phyloP scores from a whole-genome alignment of 169 alveolate genomes.

The Fabrea salina region DNA sequence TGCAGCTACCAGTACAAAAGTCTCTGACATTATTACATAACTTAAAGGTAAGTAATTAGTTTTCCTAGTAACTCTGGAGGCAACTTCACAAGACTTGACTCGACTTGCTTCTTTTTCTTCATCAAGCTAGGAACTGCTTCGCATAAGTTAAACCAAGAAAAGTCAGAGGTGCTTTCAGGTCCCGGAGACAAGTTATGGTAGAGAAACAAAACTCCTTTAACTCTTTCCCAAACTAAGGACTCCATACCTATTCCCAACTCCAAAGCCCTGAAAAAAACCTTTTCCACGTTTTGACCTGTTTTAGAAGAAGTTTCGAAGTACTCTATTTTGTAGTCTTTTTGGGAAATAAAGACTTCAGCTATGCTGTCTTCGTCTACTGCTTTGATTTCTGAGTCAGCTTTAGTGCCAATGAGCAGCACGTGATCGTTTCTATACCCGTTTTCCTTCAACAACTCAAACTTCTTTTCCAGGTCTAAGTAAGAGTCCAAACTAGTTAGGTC shows the following conservation, averaged over 20 bases:
- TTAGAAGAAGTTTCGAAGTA: slow-evolving; percentile 11
- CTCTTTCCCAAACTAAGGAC: slow-evolving; percentile 2
- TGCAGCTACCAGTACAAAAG: slow-evolving; percentile 60
- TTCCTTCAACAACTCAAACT: not conserved
- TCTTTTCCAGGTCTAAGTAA: not conserved
- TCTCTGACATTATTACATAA: no score
- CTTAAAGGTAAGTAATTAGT: no score
- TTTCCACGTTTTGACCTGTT: not conserved
- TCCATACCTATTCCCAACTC: not conserved
- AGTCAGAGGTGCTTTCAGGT: not conserved
- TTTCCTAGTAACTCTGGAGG: no score
- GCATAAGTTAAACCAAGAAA: slow-evolving; percentile 5
- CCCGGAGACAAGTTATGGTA: not conserved
- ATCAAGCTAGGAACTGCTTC: slow-evolving; percentile 22
- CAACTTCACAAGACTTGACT: no score
- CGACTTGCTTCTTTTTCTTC: not conserved
- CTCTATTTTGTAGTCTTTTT: not conserved
- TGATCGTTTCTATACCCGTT: not conserved
- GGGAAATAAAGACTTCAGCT: not conserved
- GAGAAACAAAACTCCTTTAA: not conserved
- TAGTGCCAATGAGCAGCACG: slow-evolving; percentile 1
- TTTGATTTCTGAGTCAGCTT: not conserved
- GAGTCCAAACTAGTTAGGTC: not conserved
- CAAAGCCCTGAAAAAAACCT: not conserved
- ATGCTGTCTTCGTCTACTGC: not conserved